These are phyloP conservation scores for Schizosaccharomyces octosporus DNA, from an alignment of 805 yeast species.

Conservation along the genomic window DNA sequence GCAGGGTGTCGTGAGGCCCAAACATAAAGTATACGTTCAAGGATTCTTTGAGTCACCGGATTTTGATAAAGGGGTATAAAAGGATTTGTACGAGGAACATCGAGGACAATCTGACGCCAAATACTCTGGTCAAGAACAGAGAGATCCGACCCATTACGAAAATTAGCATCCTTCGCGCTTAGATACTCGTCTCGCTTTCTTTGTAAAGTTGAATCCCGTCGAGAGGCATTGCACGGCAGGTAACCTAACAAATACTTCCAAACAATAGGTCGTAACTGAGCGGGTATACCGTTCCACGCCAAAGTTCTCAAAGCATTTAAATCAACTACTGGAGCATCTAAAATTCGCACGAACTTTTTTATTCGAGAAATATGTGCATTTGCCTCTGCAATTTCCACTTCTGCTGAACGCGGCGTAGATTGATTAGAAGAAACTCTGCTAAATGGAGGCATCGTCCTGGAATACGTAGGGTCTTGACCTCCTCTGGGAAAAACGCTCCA, in stretches of 20 bases:
- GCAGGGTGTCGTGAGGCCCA: slow-evolving; percentile 98
- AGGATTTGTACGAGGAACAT: slow-evolving; percentile 85
- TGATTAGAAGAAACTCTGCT: background rate
- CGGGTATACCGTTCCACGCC: slow-evolving; percentile 88
- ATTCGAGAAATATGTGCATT: slow-evolving; percentile 34
- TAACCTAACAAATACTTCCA: slow-evolving; percentile 87
- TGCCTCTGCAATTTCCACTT: background rate
- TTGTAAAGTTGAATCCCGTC: slow-evolving; percentile 43
- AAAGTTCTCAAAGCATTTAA: slow-evolving; percentile 45
- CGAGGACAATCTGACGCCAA: slow-evolving; percentile 90
- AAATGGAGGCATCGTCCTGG: background rate
- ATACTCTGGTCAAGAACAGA: slow-evolving; percentile 46
- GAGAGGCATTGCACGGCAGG: slow-evolving; percentile 57
- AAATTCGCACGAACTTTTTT: slow-evolving; percentile 37
- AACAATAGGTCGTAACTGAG: slow-evolving; percentile 48
- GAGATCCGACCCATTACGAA: slow-evolving; percentile 7
- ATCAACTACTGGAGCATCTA: slow-evolving; percentile 33
- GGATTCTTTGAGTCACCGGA: slow-evolving; percentile 46
- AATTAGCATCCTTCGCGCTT: slow-evolving; percentile 41
- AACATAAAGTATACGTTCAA: slow-evolving; percentile 58
- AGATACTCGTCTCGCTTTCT: slow-evolving; percentile 69
- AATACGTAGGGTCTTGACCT: background rate
- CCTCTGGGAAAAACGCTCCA: background rate
- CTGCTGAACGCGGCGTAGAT: background rate
- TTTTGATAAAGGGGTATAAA: slow-evolving; percentile 45